Percentiles rank a stretch among this genome's conserved stretches.
Evolutionary conservation across 352 stramenopile genomes (phyloP).

Genomic region (Globisporangium solare): DNA sequence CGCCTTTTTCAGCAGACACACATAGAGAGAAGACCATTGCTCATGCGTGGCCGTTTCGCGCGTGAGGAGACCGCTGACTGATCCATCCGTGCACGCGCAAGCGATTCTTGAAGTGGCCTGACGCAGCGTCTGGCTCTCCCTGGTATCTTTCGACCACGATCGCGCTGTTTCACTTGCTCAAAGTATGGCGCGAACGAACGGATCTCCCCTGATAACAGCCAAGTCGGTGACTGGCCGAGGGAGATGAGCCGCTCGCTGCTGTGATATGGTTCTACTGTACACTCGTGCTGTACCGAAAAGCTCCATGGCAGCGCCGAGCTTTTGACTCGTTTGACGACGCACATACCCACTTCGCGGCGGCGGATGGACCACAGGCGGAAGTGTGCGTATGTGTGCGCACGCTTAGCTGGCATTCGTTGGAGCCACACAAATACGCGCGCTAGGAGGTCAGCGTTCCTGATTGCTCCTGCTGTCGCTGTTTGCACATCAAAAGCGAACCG

Average conservation of each 20-base stretch:
- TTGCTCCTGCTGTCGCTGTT: not conserved
- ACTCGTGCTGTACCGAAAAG: too few relatives aligned
- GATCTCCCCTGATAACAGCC: not conserved
- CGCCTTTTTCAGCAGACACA: not conserved
- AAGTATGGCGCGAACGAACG: not conserved
- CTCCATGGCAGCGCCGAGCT: too few relatives aligned
- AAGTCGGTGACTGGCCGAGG: too few relatives aligned
- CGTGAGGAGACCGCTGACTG: too few relatives aligned
- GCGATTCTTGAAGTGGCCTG: not conserved
- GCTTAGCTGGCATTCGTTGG: not conserved
- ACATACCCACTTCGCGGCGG: not conserved
- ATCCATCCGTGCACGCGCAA: not conserved
- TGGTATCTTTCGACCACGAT: not conserved
- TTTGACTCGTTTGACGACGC: not conserved
- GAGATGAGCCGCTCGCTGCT: too few relatives aligned
- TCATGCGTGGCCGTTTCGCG: not conserved
- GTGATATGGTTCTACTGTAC: too few relatives aligned
- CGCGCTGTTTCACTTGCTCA: not conserved
- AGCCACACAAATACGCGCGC: not conserved
- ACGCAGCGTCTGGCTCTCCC: not conserved
- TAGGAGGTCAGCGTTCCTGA: not conserved
- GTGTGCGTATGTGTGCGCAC: not conserved
- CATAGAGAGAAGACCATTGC: not conserved
- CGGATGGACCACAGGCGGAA: too few relatives aligned
- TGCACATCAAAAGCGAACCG: not conserved